phyloP scores from a whole-genome alignment of 495 filamentous ascomycete species.

The Lentithecium fluviatile region DNA sequence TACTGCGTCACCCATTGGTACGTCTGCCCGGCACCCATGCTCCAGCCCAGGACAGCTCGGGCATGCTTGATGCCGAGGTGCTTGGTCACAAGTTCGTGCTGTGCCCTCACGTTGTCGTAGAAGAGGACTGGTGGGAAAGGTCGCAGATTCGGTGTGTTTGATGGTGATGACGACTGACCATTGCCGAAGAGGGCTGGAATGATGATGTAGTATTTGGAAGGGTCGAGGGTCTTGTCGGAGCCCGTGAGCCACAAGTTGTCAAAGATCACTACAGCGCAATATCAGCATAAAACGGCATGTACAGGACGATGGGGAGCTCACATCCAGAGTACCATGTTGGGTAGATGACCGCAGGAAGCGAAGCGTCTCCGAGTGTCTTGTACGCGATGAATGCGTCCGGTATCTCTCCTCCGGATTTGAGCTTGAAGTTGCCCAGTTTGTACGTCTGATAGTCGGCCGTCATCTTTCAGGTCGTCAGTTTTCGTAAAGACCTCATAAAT shows the following conservation, averaged over 20 bases:
- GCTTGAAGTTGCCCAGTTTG: conserved; percentile 61
- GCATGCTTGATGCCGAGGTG: conserved; percentile 62
- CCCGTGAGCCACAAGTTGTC: conserved; percentile 69
- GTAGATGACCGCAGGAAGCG: conserved; percentile 65
- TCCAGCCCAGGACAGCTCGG: conserved; percentile 65
- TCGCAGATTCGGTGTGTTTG: conserved; percentile 54
- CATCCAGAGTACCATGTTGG: conserved; percentile 69
- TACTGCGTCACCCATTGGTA: conserved; percentile 73
- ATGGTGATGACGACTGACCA: conserved; percentile 69
- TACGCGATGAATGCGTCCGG: conserved; percentile 63
- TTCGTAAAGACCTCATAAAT: not conserved
- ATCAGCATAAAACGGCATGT: not conserved
- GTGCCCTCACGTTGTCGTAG: conserved; percentile 69
- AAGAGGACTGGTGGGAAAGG: conserved; percentile 63
- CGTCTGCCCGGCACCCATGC: conserved; percentile 67
- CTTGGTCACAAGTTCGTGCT: conserved; percentile 64
- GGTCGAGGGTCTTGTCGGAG: conserved; percentile 59
- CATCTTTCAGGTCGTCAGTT: conserved; percentile 23
- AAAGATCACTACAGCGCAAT: conserved; percentile 48
- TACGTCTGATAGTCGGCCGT: conserved; percentile 51
- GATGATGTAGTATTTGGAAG: conserved; percentile 66
- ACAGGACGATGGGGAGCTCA: conserved; percentile 31
- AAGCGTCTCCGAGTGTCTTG: conserved; percentile 65
- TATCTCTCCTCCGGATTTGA: conserved; percentile 59
- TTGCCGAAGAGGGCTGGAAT: conserved; percentile 71